phyloP scores from a whole-genome alignment of 495 filamentous ascomycete genomes.

The Jackrogersella multiformis region DNA sequence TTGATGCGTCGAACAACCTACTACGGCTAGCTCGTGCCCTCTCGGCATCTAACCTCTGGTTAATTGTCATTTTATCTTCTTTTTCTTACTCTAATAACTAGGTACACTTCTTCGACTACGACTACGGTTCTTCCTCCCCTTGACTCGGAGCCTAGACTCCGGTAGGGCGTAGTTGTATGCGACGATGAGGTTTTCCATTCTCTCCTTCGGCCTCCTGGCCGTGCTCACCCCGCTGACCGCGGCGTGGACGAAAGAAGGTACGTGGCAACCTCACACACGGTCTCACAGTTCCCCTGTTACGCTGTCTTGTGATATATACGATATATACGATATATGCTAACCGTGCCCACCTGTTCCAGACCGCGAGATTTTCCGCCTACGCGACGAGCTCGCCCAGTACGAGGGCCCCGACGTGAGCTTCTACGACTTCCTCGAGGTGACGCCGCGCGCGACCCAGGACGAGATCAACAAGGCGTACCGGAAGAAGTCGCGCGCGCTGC shows the following conservation, averaged over 20 bases:
- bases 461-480: conserved; percentile 94
- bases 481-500: conserved; percentile 80
- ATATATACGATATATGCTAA: no score
- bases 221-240: conserved; percentile 68
- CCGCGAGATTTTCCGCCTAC: conserved; percentile 95
- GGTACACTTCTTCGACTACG: not conserved
- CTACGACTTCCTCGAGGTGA: conserved; percentile 90
- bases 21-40: conserved; percentile 27
- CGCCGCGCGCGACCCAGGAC: conserved; percentile 76
- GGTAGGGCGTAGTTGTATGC: conserved; percentile 48
- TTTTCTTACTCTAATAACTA: not conserved
- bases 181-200: conserved; percentile 62
- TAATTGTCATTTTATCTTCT: conserved; percentile 10
- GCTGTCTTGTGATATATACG: conserved; percentile 7
- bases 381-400: conserved; percentile 78
- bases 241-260: conserved; percentile 88
- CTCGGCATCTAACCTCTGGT: conserved; percentile 27
- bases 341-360: conserved; percentile 61
- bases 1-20: conserved; percentile 24
- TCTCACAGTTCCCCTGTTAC: not conserved
- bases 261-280: conserved; percentile 30
- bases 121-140: not conserved
- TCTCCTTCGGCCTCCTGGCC: conserved; percentile 65
- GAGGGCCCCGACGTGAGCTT: conserved; percentile 89
- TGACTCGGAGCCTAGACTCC: conserved; percentile 49